phyloP scores from a whole-genome alignment of 768 basidiomycete genomes.

The Tylopilus subfusipes region DNA sequence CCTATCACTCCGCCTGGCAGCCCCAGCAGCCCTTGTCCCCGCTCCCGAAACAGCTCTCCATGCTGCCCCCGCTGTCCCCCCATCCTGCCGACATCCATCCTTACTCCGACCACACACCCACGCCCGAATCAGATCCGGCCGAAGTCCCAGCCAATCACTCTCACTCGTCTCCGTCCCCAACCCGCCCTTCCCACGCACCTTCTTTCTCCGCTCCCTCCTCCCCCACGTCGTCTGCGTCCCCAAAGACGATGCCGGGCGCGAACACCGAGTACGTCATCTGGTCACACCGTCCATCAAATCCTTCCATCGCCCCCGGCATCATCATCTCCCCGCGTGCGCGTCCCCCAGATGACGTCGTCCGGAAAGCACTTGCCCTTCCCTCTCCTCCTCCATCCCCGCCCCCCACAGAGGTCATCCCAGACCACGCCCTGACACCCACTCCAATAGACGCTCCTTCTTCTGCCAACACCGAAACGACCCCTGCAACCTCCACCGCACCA shows the following conservation, averaged over 20 bases:
- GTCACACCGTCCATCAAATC: conserved; percentile 68
- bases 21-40: conserved; percentile 50
- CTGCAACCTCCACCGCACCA: conserved; percentile 48
- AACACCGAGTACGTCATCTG: conserved; percentile 56
- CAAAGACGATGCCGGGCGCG: not conserved
- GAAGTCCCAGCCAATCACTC: not conserved
- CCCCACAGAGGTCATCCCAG: conserved; percentile 12
- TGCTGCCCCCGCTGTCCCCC: conserved; percentile 34
- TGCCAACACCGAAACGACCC: conserved; percentile 46
- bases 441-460: conserved; percentile 42
- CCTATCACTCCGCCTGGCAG: conserved; percentile 45
- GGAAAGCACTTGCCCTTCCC: conserved; percentile 48
- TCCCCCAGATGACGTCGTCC: conserved; percentile 58
- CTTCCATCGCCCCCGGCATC: conserved; percentile 60
- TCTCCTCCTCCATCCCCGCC: conserved; percentile 49
- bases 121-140: conserved; percentile 1
- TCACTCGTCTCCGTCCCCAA: conserved; percentile 12
- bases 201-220: conserved; percentile 3
- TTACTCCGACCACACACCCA: conserved; percentile 2
- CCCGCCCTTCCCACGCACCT: not conserved
- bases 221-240: conserved; percentile 1
- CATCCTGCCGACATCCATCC: not conserved
- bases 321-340: conserved; percentile 64
- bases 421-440: conserved; percentile 1
- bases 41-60: conserved; percentile 60